Base-by-base conservation (phyloP, 257 asterid genomes). In the Eucommia ulmoides region DNA sequence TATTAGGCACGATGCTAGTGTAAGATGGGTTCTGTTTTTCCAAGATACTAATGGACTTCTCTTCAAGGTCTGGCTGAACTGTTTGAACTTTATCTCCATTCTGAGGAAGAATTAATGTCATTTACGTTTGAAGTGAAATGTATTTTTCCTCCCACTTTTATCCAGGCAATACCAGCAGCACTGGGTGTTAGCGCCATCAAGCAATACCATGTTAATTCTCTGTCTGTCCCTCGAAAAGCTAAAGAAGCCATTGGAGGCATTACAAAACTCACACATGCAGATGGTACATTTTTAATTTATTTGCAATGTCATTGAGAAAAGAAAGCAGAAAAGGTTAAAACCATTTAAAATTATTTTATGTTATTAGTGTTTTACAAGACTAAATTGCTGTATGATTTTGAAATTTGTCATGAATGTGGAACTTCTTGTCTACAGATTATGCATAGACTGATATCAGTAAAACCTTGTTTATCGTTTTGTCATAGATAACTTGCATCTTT, bases 241-340 rank as follows among this genome's bases (percentile, higher is more conserved):
- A 91, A 91, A 80, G 98, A 91, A 69, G 96, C 98, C 66, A 86
- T 86, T 59, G 98, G 98, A 57, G 98, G 98, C 69, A 91, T 91
- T 53, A 70, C 98, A 55, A 86, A 63, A 58, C 95, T 91, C 55
- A 78, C 87, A 60, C 98, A 91, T 65, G 64, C 74, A 67, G 98
- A 91, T 75, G 98, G 98, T 91, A 55, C 14, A 60, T 38, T 42
- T 42, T 5, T 29, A 29, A 5, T 5, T 12, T 29, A 29, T 7
- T 29, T 29, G 38, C 7, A n/a, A n/a, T n/a, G n/a, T n/a, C n/a
- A n/a, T n/a, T n/a, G n/a, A n/a, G n/a, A n/a, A n/a, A n/a, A n/a
- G n/a, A n/a, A n/a, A n/a, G n/a, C n/a, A n/a, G n/a, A n/a, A n/a
- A n/a, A n/a, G n/a, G n/a, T n/a, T n/a, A n/a, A n/a, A n/a, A n/a